phyloP scores from a whole-genome alignment of 2,329 filamentous ascomycete species.

The Myriosclerotinia duriaeana region DNA sequence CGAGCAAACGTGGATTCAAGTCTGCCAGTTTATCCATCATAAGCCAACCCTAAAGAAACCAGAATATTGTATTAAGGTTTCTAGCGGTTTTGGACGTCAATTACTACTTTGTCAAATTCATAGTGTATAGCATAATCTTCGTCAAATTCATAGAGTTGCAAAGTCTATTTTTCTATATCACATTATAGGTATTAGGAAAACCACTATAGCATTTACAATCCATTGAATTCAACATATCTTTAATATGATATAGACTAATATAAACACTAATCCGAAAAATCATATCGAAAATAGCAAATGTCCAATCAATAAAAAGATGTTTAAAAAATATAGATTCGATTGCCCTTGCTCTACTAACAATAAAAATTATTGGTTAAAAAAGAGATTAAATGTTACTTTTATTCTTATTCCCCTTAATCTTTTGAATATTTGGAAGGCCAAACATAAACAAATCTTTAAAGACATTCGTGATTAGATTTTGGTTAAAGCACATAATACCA shows the following conservation, averaged over 20 bases:
- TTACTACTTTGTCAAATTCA: conserved; percentile 10
- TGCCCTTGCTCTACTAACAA: conserved; percentile 3
- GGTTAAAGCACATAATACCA: conserved; percentile 7
- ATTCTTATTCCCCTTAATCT: background rate
- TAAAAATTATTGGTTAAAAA: background rate
- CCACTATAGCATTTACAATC: conserved; percentile 7
- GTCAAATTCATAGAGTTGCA: conserved; percentile 8
- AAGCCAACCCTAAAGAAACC: conserved; percentile 4
- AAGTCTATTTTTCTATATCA: conserved; percentile 5
- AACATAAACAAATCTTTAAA: background rate
- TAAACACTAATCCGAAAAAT: background rate
- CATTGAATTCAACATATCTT: conserved; percentile 12
- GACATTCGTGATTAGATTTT: background rate
- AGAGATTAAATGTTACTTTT: background rate
- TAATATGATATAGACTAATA: conserved; percentile 13
- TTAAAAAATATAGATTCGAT: conserved; percentile 6
- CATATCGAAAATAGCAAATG: background rate
- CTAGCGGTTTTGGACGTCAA: background rate
- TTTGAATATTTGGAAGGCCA: conserved; percentile 2
- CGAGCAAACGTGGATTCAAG: conserved; percentile 5
- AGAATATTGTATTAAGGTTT: background rate
- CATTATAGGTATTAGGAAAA: conserved; percentile 15
- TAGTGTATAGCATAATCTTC: conserved; percentile 4
- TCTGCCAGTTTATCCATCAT: conserved; percentile 7
- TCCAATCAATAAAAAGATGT: background rate